Percentiles rank a stretch among this genome's conserved stretches.
Evolutionary conservation across 345 rosid species (phyloP).

Genomic region (Sapria himalayana): DNA sequence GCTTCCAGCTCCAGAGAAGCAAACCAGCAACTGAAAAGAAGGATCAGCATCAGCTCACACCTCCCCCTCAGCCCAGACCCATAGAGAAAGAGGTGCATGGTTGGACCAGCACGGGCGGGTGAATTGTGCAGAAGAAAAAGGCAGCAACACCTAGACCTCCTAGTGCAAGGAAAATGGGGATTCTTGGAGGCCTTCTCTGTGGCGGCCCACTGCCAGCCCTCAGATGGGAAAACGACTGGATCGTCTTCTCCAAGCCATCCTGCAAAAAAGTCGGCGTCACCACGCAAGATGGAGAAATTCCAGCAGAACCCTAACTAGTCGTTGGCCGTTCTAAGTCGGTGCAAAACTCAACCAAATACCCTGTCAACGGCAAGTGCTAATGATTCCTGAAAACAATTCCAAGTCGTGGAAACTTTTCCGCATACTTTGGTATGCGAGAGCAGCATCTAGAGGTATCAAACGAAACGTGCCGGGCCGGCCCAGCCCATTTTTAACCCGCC

Average conservation of each 20-base stretch:
- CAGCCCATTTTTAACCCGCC: too few relatives aligned
- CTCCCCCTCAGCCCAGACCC: slow-evolving; percentile 4
- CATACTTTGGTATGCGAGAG: too few relatives aligned
- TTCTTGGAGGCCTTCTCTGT: slow-evolving; percentile 74
- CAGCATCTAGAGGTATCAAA: too few relatives aligned
- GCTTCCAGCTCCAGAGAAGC: slow-evolving; percentile 89
- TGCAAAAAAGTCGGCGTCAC: slow-evolving; percentile 22
- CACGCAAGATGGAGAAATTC: too few relatives aligned
- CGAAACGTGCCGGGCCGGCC: too few relatives aligned
- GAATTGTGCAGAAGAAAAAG: too few relatives aligned
- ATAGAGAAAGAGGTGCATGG: slow-evolving; percentile 2
- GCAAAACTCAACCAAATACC: slow-evolving; percentile 1
- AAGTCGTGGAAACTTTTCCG: too few relatives aligned
- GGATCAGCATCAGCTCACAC: slow-evolving; percentile 4
- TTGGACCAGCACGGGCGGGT: too few relatives aligned
- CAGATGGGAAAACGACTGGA: slow-evolving; percentile 60
- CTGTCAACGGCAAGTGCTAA: neutral
- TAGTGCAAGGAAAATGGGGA: slow-evolving; percentile 44
- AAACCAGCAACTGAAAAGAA: slow-evolving; percentile 65
- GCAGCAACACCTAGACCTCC: slow-evolving; percentile 17
- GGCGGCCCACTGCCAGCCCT: slow-evolving; percentile 35
- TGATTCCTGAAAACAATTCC: slow-evolving; percentile 2
- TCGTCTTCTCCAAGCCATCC: slow-evolving; percentile 68
- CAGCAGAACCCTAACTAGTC: too few relatives aligned
- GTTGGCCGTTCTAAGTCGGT: slow-evolving; percentile 8